Percentiles rank a stretch among this genome's conserved stretches.
phyloP scores from a whole-genome alignment of 75 land plant genomes.

The Cupressus sempervirens region DNA sequence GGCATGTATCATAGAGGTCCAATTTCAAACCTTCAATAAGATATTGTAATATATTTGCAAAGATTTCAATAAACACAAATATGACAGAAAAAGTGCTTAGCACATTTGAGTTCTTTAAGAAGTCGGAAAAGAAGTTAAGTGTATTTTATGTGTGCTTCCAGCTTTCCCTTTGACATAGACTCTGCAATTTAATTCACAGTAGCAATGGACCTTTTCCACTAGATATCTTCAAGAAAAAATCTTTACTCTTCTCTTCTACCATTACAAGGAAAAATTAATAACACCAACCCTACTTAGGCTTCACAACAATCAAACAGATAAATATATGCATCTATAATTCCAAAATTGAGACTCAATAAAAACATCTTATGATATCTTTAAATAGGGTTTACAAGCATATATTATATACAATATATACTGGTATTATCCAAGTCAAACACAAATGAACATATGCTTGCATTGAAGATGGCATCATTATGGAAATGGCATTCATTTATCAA shows the following conservation, averaged over 20 bases:
- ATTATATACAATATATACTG: too few relatives aligned
- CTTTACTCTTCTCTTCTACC: neutral
- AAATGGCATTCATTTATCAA: neutral
- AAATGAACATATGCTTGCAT: too few relatives aligned
- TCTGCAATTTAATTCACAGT: too few relatives aligned
- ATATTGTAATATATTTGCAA: too few relatives aligned
- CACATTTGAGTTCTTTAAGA: neutral
- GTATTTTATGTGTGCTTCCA: neutral
- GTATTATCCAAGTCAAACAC: too few relatives aligned
- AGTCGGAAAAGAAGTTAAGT: neutral
- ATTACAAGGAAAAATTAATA: neutral
- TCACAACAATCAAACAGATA: neutral
- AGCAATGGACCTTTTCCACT: neutral
- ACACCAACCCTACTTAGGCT: neutral
- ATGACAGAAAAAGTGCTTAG: neutral
- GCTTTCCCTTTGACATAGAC: neutral
- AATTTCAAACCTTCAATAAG: too few relatives aligned
- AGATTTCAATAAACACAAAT: neutral
- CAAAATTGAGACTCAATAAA: too few relatives aligned
- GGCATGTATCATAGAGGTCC: too few relatives aligned
- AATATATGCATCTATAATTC: neutral
- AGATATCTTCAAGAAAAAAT: neutral
- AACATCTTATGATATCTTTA: too few relatives aligned
- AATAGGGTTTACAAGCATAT: too few relatives aligned
- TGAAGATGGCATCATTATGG: neutral